Evolutionary conservation across 768 basidiomycete genomes (phyloP), one percentile per base, ranked within the genome.

Genomic region (Suillus lakei): DNA sequence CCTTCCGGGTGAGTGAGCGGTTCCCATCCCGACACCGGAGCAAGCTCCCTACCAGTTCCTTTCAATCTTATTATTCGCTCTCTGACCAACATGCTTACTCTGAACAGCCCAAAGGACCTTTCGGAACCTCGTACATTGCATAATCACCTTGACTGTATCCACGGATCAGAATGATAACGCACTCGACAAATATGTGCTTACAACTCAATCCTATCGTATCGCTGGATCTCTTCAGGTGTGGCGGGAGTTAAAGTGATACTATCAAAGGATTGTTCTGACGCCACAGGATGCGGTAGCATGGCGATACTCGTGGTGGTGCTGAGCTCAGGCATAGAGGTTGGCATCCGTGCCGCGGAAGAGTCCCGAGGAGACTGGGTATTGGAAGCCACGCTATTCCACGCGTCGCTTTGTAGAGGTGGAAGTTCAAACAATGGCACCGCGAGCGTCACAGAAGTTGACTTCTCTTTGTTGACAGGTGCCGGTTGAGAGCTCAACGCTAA

Each of bases 91-190:
- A 12, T n/a, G 21, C 53, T 54, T 54, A 54, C 53, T n/a, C 32
- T 54, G 53, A 54, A n/a, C 53, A 54, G 21, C 34, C 53, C n/a
- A 54, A 32, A 34, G 32, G 53, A n/a, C 53, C 53, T 34, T 34
- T 54, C 53, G 30, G 53, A 34, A 34, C 32, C 30, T 34, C 53
- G 5, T 34, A 54, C 30, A 54, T 6, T 13, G 18, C 21, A 54
- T n/a, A 34, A 32, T 34, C 32, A n/a, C 30, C 53, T n/a, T 54
- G 32, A 32, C 53, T 54, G 30, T 54, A 13, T 12, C 5, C n/a
- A 32, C 2, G 18, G 18, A 54, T 54, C 7, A 54, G 53, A 34
- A n/a, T n/a, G 53, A 6, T 5, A 36, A 54, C n/a, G 5, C 21
- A 13, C 30, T 34, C 21, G 12, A 3, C 2, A n/a, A n/a, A n/a